Conservation (phyloP, 805 yeast genomes). For the Saccharomycopsis schoenii region DNA sequence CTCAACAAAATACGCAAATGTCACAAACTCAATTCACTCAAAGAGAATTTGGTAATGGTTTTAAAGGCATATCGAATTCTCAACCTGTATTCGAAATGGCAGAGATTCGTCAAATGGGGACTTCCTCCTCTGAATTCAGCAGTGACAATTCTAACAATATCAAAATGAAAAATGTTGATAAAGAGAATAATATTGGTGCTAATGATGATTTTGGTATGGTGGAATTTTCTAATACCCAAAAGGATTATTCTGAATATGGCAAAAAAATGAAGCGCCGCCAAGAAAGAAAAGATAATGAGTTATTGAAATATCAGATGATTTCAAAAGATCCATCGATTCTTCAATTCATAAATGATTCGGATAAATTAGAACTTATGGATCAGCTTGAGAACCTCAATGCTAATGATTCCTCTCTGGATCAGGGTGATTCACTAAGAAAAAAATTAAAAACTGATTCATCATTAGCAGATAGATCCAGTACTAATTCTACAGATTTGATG, state of each 20-base stretch:
- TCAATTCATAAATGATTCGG: constrained; percentile 31
- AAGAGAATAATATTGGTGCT: constrained; percentile 16
- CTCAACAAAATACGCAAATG: constrained; percentile 18
- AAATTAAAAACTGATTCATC: neutral
- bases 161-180: neutral
- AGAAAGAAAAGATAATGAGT: constrained; percentile 24
- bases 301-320: constrained; percentile 29
- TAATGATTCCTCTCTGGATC: neutral
- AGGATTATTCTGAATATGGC: constrained; percentile 30
- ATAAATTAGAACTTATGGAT: constrained; percentile 2
- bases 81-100: constrained; percentile 40
- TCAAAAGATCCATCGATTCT: constrained; percentile 42
- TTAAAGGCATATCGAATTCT: constrained; percentile 28
- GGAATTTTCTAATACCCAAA: constrained; percentile 27
- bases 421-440: constrained; percentile 11
- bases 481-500: neutral
- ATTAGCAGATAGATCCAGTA: neutral
- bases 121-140: neutral
- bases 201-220: neutral
- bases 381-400: neutral
- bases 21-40: constrained; percentile 7
- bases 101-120: constrained; percentile 13
- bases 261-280: constrained; percentile 24
- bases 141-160: neutral
- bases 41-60: constrained; percentile 17